phyloP scores from a whole-genome alignment of 169 alveolate species.

The Miamiensis avidus region DNA sequence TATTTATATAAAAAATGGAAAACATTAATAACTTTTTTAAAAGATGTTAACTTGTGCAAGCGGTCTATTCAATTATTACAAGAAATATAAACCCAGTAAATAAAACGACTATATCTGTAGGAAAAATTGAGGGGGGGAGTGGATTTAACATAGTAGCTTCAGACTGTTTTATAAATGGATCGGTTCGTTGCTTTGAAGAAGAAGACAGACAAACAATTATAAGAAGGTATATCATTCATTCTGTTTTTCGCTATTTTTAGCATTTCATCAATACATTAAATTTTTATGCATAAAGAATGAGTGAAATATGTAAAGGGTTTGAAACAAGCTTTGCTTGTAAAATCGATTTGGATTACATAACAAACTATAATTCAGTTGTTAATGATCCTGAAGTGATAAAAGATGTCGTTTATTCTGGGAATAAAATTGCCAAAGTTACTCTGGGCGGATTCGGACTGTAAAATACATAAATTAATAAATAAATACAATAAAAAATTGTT shows the following conservation, averaged over 20 bases:
- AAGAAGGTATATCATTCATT: background rate
- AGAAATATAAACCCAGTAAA: slow-evolving; percentile 14
- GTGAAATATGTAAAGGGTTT: slow-evolving; percentile 6
- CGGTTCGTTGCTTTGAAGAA: background rate
- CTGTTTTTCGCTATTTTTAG: background rate
- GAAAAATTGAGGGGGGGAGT: slow-evolving; percentile 14
- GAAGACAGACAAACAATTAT: background rate
- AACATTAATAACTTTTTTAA: too few species aligned
- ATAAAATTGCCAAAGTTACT: background rate
- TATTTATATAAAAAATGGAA: too few species aligned
- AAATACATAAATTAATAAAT: slow-evolving; percentile 2
- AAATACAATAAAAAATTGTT: background rate
- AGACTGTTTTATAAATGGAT: background rate
- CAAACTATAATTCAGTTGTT: background rate
- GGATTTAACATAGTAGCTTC: slow-evolving; percentile 4
- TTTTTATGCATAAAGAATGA: slow-evolving; percentile 7
- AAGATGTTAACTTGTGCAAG: background rate
- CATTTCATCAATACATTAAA: background rate
- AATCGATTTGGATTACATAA: background rate
- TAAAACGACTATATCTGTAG: slow-evolving; percentile 2
- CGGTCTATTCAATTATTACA: background rate
- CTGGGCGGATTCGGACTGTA: background rate
- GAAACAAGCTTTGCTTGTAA: slow-evolving; percentile 8
- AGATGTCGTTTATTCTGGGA: background rate
- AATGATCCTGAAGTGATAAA: slow-evolving; percentile 2